Evolutionary conservation across 139 green algal genomes (phyloP).

Genomic region (Pedinophyceae sp.): DNA sequence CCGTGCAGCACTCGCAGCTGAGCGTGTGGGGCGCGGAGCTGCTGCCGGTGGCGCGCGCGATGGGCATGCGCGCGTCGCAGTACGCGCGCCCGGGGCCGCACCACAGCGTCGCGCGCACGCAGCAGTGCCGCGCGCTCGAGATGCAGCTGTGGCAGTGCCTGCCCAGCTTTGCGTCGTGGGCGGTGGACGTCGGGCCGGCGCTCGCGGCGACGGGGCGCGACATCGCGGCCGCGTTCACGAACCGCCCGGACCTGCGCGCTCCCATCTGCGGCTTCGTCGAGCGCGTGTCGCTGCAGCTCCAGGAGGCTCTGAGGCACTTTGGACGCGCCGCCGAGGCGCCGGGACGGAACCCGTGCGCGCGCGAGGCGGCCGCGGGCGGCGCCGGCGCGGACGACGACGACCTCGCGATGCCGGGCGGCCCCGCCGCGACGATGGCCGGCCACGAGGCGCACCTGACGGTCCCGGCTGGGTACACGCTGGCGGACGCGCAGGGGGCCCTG

Average conservation of each 20-base stretch:
- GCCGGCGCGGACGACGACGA: slow-evolving; percentile 13
- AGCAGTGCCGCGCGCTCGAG: slow-evolving; percentile 35
- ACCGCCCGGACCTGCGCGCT: slow-evolving; percentile 39
- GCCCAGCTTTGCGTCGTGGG: slow-evolving; percentile 57
- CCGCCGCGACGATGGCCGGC: slow-evolving; percentile 15
- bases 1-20: slow-evolving; percentile 33
- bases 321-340: too few relatives aligned
- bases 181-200: slow-evolving; percentile 31
- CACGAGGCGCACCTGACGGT: slow-evolving; percentile 2
- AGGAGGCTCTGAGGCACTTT: background rate
- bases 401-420: slow-evolving; percentile 10
- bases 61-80: slow-evolving; percentile 27
- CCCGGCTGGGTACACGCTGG: slow-evolving; percentile 10
- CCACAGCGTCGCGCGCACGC: slow-evolving; percentile 6
- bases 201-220: slow-evolving; percentile 8
- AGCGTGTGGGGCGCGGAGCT: slow-evolving; percentile 45
- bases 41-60: slow-evolving; percentile 40
- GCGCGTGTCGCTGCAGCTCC: slow-evolving; percentile 21
- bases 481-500: slow-evolving; percentile 12
- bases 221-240: slow-evolving; percentile 42
- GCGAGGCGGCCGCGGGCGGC: slow-evolving; percentile 1
- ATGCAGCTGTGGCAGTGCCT: slow-evolving; percentile 29
- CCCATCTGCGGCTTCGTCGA: slow-evolving; percentile 38
- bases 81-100: slow-evolving; percentile 2
- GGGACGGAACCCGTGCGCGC: too few relatives aligned